phyloP scores from a whole-genome alignment of 2,329 filamentous ascomycete genomes.

The Colletotrichum sp. region DNA sequence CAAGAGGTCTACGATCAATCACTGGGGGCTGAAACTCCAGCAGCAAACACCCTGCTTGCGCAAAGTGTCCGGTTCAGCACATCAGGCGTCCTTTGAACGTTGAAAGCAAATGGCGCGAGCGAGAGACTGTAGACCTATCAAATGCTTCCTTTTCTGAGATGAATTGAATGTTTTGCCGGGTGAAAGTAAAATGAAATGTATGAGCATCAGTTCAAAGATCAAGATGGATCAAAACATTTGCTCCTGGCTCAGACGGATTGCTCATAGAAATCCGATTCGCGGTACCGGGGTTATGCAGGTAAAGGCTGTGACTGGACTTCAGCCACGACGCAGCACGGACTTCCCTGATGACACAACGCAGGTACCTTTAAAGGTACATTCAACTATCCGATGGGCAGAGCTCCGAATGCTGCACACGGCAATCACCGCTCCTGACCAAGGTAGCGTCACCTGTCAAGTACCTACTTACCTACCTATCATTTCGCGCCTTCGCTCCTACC shows the following conservation, averaged over 20 bases:
- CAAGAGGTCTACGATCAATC: constrained; percentile 14
- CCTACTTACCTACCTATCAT: not conserved
- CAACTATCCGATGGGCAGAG: constrained; percentile 10
- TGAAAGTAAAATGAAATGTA: not conserved
- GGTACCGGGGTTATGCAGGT: not conserved
- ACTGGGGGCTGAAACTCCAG: constrained; percentile 3
- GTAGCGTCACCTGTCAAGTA: not conserved
- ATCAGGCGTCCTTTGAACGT: not conserved
- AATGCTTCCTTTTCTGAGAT: not conserved
- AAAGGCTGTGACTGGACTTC: not conserved
- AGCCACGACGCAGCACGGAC: not conserved
- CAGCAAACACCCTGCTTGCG: constrained; percentile 15
- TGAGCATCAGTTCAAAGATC: not conserved
- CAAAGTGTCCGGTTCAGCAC: constrained; percentile 7
- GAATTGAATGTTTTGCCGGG: not conserved
- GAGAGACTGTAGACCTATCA: not conserved
- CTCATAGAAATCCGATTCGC: not conserved
- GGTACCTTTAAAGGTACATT: not conserved
- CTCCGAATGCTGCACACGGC: constrained; percentile 3
- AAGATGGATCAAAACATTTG: constrained; percentile 11
- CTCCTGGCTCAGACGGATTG: constrained; percentile 4
- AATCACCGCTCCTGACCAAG: constrained; percentile 12
- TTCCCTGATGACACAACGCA: not conserved
- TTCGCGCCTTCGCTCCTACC: not conserved
- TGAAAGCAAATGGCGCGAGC: not conserved